phyloP scores from a whole-genome alignment of 2,329 filamentous ascomycete species.

The Aspergillus pseudoterreus region DNA sequence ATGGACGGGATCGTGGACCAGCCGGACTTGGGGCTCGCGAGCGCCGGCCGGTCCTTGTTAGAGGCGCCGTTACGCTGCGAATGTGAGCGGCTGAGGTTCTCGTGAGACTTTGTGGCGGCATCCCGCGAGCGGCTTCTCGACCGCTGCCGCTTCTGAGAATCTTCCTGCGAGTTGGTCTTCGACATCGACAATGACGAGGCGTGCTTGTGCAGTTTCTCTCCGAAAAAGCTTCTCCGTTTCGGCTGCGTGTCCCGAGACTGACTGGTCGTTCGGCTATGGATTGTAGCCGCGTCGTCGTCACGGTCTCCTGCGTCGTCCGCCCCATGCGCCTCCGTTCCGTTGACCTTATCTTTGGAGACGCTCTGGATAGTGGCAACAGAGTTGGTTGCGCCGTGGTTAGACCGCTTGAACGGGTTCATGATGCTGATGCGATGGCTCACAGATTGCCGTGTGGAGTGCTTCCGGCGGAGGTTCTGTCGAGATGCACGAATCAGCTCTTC shows the following conservation, averaged over 20 bases:
- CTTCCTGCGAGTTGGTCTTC: conserved; percentile 18
- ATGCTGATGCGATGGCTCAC: conserved; percentile 40
- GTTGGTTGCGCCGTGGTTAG: conserved; percentile 32
- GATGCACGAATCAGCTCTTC: conserved; percentile 32
- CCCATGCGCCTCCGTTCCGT: conserved; percentile 12
- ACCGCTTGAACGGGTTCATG: conserved; percentile 43
- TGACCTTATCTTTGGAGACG: conserved; percentile 22
- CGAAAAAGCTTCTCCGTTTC: conserved; percentile 41
- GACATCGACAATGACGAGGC: conserved; percentile 29
- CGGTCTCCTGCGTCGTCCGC: conserved; percentile 18
- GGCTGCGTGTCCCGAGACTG: conserved; percentile 31
- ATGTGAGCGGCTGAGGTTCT: conserved; percentile 25
- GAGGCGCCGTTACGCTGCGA: conserved; percentile 24
- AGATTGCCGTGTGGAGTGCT: conserved; percentile 34
- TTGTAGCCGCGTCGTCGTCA: conserved; percentile 35
- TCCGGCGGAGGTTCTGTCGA: conserved; percentile 28
- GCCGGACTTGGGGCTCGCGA: conserved; percentile 22
- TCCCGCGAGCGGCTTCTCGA: conserved; percentile 28
- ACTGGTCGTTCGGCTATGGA: conserved; percentile 35
- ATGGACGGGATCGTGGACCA: conserved; percentile 34
- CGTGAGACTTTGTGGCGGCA: conserved; percentile 22
- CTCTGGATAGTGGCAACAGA: conserved; percentile 35
- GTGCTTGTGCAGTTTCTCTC: conserved; percentile 32
- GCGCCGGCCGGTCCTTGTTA: conserved; percentile 15
- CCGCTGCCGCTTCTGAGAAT: conserved; percentile 21